Conservation (phyloP, 768 basidiomycete genomes). For the Crepidotus variabilis region DNA sequence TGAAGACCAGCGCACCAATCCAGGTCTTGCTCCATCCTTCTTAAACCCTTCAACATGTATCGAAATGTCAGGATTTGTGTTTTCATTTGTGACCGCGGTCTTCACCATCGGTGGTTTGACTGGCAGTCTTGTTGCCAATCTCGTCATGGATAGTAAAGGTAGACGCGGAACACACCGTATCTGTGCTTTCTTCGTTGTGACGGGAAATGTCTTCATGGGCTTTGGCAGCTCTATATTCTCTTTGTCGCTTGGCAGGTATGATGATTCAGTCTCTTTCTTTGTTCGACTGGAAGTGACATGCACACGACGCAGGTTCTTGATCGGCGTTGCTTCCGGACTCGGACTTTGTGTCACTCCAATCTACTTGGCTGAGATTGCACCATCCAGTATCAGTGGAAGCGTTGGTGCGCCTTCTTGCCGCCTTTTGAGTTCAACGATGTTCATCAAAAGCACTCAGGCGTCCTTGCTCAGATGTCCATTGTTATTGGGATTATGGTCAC, state of each 20-base stretch:
- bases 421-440: background rate
- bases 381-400: conserved; percentile 67
- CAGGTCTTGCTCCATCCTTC: conserved; percentile 19
- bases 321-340: conserved; percentile 69
- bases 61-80: conserved; percentile 69
- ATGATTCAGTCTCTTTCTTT: background rate
- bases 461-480: conserved; percentile 78
- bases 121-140: conserved; percentile 68
- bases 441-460: conserved; percentile 39
- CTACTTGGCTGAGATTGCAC: conserved; percentile 83
- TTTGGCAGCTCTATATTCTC: conserved; percentile 51
- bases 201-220: conserved; percentile 66
- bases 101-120: conserved; percentile 87
- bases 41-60: conserved; percentile 69
- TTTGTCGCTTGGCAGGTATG: conserved; percentile 66
- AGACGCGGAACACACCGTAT: conserved; percentile 62
- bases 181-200: conserved; percentile 50
- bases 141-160: conserved; percentile 67
- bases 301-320: conserved; percentile 44
- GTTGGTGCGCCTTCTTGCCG: conserved; percentile 45
- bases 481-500: conserved; percentile 87
- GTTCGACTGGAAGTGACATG: conserved; percentile 1
- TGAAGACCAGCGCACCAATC: conserved; percentile 23
- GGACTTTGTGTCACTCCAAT: conserved; percentile 80
- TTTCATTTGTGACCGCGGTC: conserved; percentile 79